Conservation (phyloP, 441 rosid genomes). For the Gossypium davidsonii region DNA sequence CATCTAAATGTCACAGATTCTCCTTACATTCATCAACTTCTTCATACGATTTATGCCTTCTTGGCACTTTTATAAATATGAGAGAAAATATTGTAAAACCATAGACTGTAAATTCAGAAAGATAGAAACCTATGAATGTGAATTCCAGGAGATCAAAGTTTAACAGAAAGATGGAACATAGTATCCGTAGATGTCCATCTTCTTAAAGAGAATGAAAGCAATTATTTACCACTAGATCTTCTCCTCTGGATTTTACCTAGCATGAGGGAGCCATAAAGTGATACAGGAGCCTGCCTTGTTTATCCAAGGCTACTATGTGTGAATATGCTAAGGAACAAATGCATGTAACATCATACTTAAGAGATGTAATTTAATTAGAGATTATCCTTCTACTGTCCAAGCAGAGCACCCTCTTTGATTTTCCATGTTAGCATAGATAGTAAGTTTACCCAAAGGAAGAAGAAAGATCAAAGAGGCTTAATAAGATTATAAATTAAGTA, state of each 20-base stretch:
- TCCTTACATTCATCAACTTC: background rate
- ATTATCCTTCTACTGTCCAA: background rate
- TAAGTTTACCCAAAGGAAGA: background rate
- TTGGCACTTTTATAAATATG: background rate
- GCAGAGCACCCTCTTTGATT: background rate
- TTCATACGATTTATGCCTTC: background rate
- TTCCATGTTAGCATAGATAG: background rate
- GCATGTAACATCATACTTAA: background rate
- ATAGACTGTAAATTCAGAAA: background rate
- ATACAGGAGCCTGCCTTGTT: background rate
- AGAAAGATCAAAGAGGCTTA: background rate
- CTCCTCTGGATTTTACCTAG: background rate
- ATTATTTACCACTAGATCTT: background rate
- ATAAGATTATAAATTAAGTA: background rate
- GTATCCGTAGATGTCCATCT: background rate
- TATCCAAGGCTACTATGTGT: background rate
- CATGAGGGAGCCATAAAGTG: background rate
- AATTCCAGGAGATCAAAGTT: background rate
- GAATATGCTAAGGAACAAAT: background rate
- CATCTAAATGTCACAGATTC: background rate
- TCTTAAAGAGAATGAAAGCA: background rate
- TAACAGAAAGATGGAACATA: background rate
- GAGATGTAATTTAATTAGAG: background rate
- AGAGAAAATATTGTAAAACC: constrained; percentile 3
- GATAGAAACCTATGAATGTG: background rate